Base-by-base conservation (phyloP, 345 rosid species). In the Dimocarpus longan region DNA sequence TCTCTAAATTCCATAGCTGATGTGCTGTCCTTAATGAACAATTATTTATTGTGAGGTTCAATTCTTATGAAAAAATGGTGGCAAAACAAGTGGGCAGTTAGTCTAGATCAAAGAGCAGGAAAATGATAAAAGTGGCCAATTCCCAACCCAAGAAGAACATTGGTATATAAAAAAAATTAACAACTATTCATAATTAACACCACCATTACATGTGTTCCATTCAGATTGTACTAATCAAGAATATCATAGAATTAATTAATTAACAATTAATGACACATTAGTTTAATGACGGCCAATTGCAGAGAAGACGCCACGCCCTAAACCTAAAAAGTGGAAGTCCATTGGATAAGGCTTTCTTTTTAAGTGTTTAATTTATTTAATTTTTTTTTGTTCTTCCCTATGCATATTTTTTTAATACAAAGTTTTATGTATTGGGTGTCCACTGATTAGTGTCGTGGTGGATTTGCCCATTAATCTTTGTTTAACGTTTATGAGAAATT, bases 401-500 rank as follows among this genome's bases (percentile, higher is more conserved):
- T 56, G 64, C 3, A 6, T 64, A 44, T 15, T 21, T n/a, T n/a
- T 64, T 74, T 64, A 82, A 59, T 73, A 46, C 71, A 80, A 80
- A 76, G 71, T 19, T 71, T 57, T 40, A 12, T 78, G 79, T 80
- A 90, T 80, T 83, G 87, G 85, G 75, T 79, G 63, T 90, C 92
- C 89, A 91, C 88, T 87, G 71, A 83, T 85, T 83, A 84, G 86
- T 77, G 82, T 75, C 79, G 82, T 75, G 81, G 83, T 78, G 78
- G 85, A 71, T 77, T 76, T 81, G 70, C 63, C 83, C 68, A 5
- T 85, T 81, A 37, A 68, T 24, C 59, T 46, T 50, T 70, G 12
- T 76, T 28, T 46, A 10, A 19, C 40, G 12, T 12, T 21, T 21
- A 40, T 56, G 65, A 12, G 19, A 40, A 40, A 76, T 71, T 44